Evolutionary conservation across 148 eudicot genomes (phyloP).

Genomic region (Bassia scoparia): DNA sequence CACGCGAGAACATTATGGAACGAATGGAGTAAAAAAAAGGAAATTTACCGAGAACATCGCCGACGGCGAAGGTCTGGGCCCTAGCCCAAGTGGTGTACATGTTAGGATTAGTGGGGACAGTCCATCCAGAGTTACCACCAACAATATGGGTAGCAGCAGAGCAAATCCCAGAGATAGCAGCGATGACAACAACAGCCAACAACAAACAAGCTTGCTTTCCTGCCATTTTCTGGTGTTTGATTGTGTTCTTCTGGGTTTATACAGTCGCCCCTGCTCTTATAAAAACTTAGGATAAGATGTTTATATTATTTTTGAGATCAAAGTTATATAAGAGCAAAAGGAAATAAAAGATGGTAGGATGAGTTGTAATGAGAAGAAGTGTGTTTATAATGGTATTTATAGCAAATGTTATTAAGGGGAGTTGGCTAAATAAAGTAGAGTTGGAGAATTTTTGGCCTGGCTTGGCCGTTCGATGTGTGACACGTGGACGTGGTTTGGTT

Average conservation of each 20-base stretch:
- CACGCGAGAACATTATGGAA: neutral
- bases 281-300: neutral
- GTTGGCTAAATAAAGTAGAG: neutral
- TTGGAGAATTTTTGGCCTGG: constrained; percentile 13
- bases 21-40: neutral
- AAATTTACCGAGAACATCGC: constrained; percentile 57
- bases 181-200: neutral
- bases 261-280: constrained; percentile 9
- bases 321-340: neutral
- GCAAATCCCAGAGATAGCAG: constrained; percentile 9
- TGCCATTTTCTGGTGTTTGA: constrained; percentile 15
- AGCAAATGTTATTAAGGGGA: neutral
- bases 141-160: constrained; percentile 27
- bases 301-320: neutral
- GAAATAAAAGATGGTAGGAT: neutral
- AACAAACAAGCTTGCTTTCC: constrained; percentile 16
- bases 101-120: constrained; percentile 23
- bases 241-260: neutral
- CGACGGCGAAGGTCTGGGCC: constrained; percentile 38
- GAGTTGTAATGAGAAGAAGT: neutral
- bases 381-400: constrained; percentile 9
- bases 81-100: constrained; percentile 61
- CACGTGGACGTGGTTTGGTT: constrained; percentile 18
- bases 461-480: constrained; percentile 17
- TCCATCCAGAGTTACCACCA: constrained; percentile 38